phyloP scores from a whole-genome alignment of 106 monocot genomes.

The Platanthera guangdongensis region DNA sequence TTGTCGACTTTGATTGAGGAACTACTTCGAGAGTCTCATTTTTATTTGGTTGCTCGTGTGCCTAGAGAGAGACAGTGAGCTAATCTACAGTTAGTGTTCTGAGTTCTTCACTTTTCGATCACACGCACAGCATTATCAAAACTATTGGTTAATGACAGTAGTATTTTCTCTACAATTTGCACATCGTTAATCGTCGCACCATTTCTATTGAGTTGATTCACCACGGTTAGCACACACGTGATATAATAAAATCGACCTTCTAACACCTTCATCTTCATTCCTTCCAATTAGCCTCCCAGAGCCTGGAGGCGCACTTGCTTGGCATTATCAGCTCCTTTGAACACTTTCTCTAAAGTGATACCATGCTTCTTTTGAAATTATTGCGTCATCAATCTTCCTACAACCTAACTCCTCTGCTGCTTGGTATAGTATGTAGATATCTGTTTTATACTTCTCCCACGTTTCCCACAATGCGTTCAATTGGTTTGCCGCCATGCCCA shows the following conservation, averaged over 20 bases:
- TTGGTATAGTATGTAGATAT: neutral
- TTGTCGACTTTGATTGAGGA: neutral
- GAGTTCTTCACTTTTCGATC: constrained; percentile 23
- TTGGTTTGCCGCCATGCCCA: no score
- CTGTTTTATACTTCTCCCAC: constrained; percentile 3
- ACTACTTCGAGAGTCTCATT: neutral
- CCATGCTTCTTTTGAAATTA: constrained; percentile 1
- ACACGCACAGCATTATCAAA: constrained; percentile 11
- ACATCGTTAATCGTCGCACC: neutral
- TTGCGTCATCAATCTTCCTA: neutral
- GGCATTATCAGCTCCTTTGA: neutral
- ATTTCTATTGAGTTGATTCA: constrained; percentile 11
- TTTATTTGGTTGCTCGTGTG: constrained; percentile 17
- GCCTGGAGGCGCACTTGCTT: no score
- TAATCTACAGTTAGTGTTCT: constrained; percentile 19
- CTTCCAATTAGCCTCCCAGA: no score
- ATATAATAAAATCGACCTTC: constrained; percentile 10
- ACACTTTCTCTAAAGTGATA: no score
- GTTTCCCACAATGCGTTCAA: no score
- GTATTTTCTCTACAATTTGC: constrained; percentile 11
- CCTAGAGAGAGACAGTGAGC: neutral
- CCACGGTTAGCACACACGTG: constrained; percentile 6
- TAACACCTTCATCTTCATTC: constrained; percentile 9
- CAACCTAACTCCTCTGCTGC: neutral
- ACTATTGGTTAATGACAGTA: constrained; percentile 13